These are phyloP conservation scores for Boletellus emodensis DNA, from an alignment of 768 basidiomycete genomes.

Conservation along the genomic window DNA sequence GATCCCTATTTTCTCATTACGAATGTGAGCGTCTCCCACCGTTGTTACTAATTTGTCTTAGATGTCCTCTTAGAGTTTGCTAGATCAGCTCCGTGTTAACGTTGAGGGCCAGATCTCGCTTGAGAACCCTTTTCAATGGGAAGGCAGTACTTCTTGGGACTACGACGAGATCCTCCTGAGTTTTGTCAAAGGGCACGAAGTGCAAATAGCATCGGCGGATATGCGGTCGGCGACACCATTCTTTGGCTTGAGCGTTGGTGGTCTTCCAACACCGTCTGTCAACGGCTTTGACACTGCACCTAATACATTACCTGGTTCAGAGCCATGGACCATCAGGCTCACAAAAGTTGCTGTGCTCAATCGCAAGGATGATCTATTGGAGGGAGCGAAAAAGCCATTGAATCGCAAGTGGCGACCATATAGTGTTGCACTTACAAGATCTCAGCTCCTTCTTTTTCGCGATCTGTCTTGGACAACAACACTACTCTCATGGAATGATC, in stretches of 20 bases:
- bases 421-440: constrained; percentile 82
- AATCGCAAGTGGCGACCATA: constrained; percentile 87
- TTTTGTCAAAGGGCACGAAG: constrained; percentile 55
- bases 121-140: constrained; percentile 62
- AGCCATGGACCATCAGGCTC: constrained; percentile 55
- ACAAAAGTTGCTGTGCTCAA: constrained; percentile 78
- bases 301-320: constrained; percentile 26
- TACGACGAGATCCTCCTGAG: constrained; percentile 59
- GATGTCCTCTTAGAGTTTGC: constrained; percentile 45
- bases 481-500: constrained; percentile 42
- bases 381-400: constrained; percentile 70
- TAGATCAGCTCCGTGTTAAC: constrained; percentile 66
- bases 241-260: constrained; percentile 39
- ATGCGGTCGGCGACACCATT: constrained; percentile 38
- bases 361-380: constrained; percentile 75
- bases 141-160: constrained; percentile 65
- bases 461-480: constrained; percentile 55
- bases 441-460: constrained; percentile 88
- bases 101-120: constrained; percentile 55
- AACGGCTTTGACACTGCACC: constrained; percentile 25
- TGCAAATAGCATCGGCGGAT: constrained; percentile 52
- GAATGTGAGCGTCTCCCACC: constrained; percentile 46
- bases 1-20: constrained; percentile 92
- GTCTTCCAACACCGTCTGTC: constrained; percentile 30
- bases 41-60: constrained; percentile 6